Conservation (phyloP, 495 filamentous ascomycete species). For the Hyaloscypha hepaticicola region DNA sequence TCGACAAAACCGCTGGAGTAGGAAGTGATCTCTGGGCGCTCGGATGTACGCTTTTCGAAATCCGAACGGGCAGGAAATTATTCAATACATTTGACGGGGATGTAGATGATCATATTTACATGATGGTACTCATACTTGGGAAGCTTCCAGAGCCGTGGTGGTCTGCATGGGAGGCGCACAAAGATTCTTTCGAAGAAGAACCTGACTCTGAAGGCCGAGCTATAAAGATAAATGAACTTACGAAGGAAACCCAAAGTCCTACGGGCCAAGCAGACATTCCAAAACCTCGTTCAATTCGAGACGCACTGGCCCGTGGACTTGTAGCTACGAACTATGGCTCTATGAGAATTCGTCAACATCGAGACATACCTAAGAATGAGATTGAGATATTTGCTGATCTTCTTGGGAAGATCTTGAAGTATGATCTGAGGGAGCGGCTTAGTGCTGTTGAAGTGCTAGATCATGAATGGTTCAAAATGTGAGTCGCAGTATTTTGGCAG, state of each 20-base stretch:
- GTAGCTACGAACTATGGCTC: too few species aligned
- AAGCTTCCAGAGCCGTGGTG: conserved; percentile 39
- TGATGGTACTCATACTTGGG: conserved; percentile 34
- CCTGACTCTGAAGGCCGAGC: conserved; percentile 15
- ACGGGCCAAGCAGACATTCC: too few species aligned
- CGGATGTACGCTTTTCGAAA: conserved; percentile 38
- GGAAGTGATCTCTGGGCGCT: conserved; percentile 37
- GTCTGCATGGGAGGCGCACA: conserved; percentile 32
- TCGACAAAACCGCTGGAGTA: conserved; percentile 29
- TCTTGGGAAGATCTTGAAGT: conserved; percentile 27
- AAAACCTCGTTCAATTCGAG: too few species aligned
- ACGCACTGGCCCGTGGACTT: too few species aligned
- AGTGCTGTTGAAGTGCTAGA: conserved; percentile 21
- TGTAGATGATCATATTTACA: conserved; percentile 28
- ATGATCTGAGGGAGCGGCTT: conserved; percentile 27
- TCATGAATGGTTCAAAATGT: conserved; percentile 30
- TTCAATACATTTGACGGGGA: conserved; percentile 23
- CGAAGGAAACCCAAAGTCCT: conserved; percentile 17
- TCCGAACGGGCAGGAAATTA: conserved; percentile 31
- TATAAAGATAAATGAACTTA: conserved; percentile 5
- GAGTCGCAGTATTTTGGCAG: too few species aligned
- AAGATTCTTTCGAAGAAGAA: conserved; percentile 28
- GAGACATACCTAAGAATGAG: conserved; percentile 24
- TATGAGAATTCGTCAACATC: neutral
- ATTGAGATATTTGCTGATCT: conserved; percentile 28